Base-by-base conservation (phyloP, 495 filamentous ascomycete species). In the Glonium stellatum region DNA sequence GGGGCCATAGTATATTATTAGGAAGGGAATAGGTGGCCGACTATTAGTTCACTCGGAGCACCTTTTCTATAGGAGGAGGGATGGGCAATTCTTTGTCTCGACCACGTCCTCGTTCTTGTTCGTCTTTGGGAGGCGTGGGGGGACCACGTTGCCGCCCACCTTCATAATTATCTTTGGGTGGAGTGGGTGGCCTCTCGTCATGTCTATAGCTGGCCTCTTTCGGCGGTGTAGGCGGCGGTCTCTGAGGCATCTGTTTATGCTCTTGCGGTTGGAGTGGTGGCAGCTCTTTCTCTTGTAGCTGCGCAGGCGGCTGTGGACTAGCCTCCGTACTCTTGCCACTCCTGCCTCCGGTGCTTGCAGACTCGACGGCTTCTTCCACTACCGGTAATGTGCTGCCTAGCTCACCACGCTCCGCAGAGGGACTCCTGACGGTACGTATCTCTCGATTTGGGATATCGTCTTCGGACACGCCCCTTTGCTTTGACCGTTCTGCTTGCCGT, bases 301-400 rank as follows among this genome's bases (percentile, higher is more conserved):
- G 63, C 19, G 61, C 55, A 15, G 59, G 54, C 1, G 60, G 59
- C 13, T 42, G 50, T 13, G 66, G 41, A 42, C 58, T 52, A 15
- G 21, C 54, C 22, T 67, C 55, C 44, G 60, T 67, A 46, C 71
- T 74, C 47, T 64, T 56, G 11, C 73, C 67, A 55, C 78, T 82
- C 54, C 73, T 77, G 48, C 82, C 81, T 3, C 85, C 83, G 19
- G 85, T 83, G 57, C 87, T 92, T 4, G 80, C 82, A 18, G 82
- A 87, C 72, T 97, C 93, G 12, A 85, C 87, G 25, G 86, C 87
- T 76, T 98, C 93, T 57, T 96, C 90, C 8, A 98, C 89, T 51
- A 97, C 86, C 1, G 93, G 93, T n/a, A 98, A 73, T 23, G 88
- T 85, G 31, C 86, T 79, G 11, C 84, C 82, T 25, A 79, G 78